Conservation (phyloP, 306 rosid genomes). For the Boehmeria nivea region DNA sequence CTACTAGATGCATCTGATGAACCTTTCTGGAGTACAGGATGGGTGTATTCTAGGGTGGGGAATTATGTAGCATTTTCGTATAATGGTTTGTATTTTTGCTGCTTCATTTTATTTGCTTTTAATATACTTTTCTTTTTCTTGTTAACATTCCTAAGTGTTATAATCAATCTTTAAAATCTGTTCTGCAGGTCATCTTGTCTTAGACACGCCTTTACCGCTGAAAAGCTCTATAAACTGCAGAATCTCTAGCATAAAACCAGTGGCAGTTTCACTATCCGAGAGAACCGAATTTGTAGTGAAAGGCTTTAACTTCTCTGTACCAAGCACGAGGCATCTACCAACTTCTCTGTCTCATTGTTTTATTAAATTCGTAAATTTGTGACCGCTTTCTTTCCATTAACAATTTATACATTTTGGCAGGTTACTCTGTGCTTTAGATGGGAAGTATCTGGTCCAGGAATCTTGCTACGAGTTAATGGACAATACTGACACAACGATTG, state of each 20-base stretch:
- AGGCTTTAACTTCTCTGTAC: constrained; percentile 53
- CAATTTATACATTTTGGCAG: constrained; percentile 34
- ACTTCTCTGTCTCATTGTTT: too few species aligned
- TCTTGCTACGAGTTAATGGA: constrained; percentile 51
- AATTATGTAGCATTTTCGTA: constrained; percentile 66
- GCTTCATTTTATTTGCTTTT: not conserved
- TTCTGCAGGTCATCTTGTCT: constrained; percentile 68
- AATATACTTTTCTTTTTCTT: too few species aligned
- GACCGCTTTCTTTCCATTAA: not conserved
- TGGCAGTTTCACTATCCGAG: constrained; percentile 63
- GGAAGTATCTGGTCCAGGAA: constrained; percentile 70
- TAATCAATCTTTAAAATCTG: too few species aligned
- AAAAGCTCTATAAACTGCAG: constrained; percentile 43
- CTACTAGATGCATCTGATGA: constrained; percentile 53
- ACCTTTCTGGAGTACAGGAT: constrained; percentile 90
- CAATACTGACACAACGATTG: constrained; percentile 29
- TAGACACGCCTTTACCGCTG: constrained; percentile 64
- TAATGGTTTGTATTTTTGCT: constrained; percentile 64
- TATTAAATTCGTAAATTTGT: too few species aligned
- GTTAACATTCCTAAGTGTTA: too few species aligned
- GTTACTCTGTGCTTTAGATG: constrained; percentile 82
- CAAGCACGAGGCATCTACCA: constrained; percentile 71
- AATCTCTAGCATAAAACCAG: constrained; percentile 66
- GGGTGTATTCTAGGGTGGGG: constrained; percentile 68
- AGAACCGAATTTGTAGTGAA: constrained; percentile 55